Evolutionary conservation across 805 yeast species (phyloP), one percentile per base, ranked within the genome.

Genomic region (Candida krabiensis): DNA sequence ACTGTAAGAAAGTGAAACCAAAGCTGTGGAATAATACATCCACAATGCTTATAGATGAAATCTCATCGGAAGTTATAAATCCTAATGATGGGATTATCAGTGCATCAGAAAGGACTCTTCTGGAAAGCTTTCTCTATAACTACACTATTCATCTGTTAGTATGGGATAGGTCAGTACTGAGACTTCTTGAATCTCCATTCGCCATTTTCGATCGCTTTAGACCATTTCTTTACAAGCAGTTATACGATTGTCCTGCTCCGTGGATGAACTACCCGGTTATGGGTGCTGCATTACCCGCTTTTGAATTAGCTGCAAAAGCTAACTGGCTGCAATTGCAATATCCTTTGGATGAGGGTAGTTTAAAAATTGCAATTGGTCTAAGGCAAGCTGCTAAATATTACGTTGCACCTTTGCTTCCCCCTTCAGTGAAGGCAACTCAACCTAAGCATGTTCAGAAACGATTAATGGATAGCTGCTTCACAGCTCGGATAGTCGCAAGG

Each of bases 51-150:
- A 28, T 39, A 9, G 43, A 29, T n/a, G 38, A 39, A 19, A 32
- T 38, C 24, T 8, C 7, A 4, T 26, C 30, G 2, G 33, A 19
- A 4, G 34, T 38, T 16, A 23, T 29, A 13, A 16, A 21, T 4
- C 19, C 17, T 11, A 18, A 21, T 15, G 19, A 31, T 5, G n/a
- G 22, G n/a, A 21, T 21, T 9, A 30, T 47, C 21, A 35, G 41
- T 3, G 37, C 44, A 4, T 37, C 44, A 2, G 66, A 64, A 38
- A 52, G 67, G 35, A 63, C 66, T 52, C 57, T 68, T 28, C 43
- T 66, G 22, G 77, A 71, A 33, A 69, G 73, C 30, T 70, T 69
- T 40, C 43, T 67, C 2, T 71, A 66, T 56, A 70, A 70, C 49
- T 71, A 64, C 46, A 56, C 69, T 3, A 59, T 63, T 3, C 47